These are phyloP conservation scores for Cyberlindnera galapagoensis DNA, from an alignment of 805 yeast genomes.

Conservation along the genomic window DNA sequence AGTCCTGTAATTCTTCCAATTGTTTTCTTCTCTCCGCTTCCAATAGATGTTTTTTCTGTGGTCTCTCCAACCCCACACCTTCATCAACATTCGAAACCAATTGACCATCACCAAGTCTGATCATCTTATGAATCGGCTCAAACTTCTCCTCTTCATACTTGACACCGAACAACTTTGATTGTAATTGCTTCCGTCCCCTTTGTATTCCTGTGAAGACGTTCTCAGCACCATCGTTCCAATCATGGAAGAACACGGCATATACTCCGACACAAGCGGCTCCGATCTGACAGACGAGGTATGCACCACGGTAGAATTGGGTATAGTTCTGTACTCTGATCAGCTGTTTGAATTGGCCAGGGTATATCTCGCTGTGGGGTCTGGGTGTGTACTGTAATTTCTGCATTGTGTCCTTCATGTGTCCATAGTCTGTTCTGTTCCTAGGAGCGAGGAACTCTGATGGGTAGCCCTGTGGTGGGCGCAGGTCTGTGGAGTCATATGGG, in stretches of 20 bases:
- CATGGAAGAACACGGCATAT: constrained; percentile 63
- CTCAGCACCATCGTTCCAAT: constrained; percentile 84
- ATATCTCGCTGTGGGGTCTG: constrained; percentile 63
- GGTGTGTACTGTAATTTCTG: constrained; percentile 69
- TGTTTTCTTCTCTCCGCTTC: constrained; percentile 70
- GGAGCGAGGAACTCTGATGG: constrained; percentile 77
- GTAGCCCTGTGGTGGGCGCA: constrained; percentile 76
- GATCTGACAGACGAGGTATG: constrained; percentile 47
- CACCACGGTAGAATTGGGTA: constrained; percentile 50
- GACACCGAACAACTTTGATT: constrained; percentile 47
- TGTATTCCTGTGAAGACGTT: constrained; percentile 67
- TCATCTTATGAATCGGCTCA: constrained; percentile 25
- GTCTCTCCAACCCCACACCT: constrained; percentile 51
- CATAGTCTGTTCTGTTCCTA: constrained; percentile 59
- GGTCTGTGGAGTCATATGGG: constrained; percentile 74
- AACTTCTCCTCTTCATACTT: constrained; percentile 58
- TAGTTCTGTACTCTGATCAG: constrained; percentile 52
- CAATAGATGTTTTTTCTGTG: constrained; percentile 62
- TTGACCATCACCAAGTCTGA: constrained; percentile 26
- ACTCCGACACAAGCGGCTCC: constrained; percentile 42
- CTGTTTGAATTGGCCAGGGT: constrained; percentile 75
- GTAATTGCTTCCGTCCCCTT: constrained; percentile 49
- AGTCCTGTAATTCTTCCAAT: constrained; percentile 52
- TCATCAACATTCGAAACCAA: constrained; percentile 27
- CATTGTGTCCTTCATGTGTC: constrained; percentile 68